Evolutionary conservation across 257 asterid species (phyloP), one percentile per base, ranked within the genome.

Genomic region (Solanum sejunctum): DNA sequence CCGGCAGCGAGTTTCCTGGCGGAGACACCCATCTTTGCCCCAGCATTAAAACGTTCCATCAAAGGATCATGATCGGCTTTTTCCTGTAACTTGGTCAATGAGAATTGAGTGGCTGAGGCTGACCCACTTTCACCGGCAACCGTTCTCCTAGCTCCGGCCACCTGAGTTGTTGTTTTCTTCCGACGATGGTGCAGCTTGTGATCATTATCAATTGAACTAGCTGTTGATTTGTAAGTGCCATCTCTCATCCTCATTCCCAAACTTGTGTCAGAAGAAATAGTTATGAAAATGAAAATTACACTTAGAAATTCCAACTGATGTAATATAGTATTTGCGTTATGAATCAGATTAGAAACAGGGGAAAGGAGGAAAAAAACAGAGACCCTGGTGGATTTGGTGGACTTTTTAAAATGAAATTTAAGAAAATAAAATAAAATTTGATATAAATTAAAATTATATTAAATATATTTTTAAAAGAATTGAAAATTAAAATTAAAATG

Each of bases 1-100:
- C 87, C 86, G 61, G 97, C 97, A 47, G 90, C 93, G 69, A 93
- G 91, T 84, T 88, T 92, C 89, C 97, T 86, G 11, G 92, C 90
- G 10, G 93, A 92, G 73, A 87, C 75, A 21, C 80, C 84, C 58
- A 84, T 84, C 85, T 9, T 82, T 18, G 54, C 70, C 49, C 71
- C 87, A 32, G 20, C 83, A 55, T 55, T 84, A 81, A 63, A 58
- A 45, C 75, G 89, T 70, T 41, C 79, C 28, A 9, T 70, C 12
- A 80, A 84, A 73, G 83, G 63, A 26, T 47, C 82, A 15, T 10
- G 79, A 10, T 11, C 41, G 5, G 12, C 20, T 26, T 84, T 57
- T 26, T 78, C 85, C 15, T 80, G 67, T 21, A 77, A 55, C 20
- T 86, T 85, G 88, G 91, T 87, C 17, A 58, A 64, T 10, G 84